Evolutionary conservation across 129 eudicot genomes (phyloP), one percentile per base, ranked within the genome.

Genomic region (Tanacetum coccineum): DNA sequence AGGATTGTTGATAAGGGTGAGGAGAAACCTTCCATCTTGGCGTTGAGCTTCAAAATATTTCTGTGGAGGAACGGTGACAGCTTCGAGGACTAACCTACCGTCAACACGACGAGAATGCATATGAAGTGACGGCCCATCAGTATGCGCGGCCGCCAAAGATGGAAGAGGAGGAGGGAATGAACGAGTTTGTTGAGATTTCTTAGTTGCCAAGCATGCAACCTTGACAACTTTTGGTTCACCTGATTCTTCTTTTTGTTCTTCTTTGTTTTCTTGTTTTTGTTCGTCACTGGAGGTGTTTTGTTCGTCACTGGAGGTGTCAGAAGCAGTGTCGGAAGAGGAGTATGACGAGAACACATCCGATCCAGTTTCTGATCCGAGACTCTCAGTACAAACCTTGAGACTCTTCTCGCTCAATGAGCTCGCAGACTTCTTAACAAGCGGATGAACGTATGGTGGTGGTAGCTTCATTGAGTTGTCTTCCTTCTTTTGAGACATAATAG

Each of bases 301-400:
- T 0, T 71, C 81, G 2, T 18, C 79, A 6, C 67, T 60, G 1
- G 44, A 4, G 15, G 32, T 28, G 46, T 60, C 66, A 12, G 54
- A 49, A 49, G 3, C 17, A 11, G 28, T 3, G 66, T 61, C 84
- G 0, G 79, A 63, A 25, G 76, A 62, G 3, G 62, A 44, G 13
- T 22, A 2, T 22, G 85, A 70, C 4, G 85, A 68, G 59, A 86
- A 84, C 44, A 81, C 83, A 40, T 93, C 98, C 0, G 98, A 88
- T 13, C 98, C 98, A 0, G 96, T 93, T 72, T 93, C 98, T 1
- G 98, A 93, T 28, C 98, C 98, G 3, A 93, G 98, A 59, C 84
- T 86, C 58, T 93, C 98, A 0, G 98, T 93, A 56, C 98, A 93
- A n/a, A 93, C 65, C 78, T 93, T 85, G 6, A 93, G 92, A 30